These are phyloP conservation scores for Phylloporus rhodoxanthus DNA, from an alignment of 768 basidiomycete genomes.

Conservation along the genomic window DNA sequence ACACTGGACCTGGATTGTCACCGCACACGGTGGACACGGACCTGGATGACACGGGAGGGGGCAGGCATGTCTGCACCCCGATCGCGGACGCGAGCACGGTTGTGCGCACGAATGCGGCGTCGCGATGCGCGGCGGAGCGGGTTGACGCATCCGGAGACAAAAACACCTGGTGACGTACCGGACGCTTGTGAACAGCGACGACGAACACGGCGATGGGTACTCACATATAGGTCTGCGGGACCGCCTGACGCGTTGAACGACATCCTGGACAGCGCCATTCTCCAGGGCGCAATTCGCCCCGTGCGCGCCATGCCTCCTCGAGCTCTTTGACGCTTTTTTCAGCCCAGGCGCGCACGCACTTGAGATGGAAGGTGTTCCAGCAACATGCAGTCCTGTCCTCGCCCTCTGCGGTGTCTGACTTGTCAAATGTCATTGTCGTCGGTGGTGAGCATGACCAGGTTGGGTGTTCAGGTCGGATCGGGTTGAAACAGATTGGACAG, in stretches of 20 bases:
- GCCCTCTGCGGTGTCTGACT: neutral
- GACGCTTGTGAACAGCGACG: neutral
- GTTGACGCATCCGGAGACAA: slow-evolving; percentile 70
- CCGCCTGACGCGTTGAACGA: slow-evolving; percentile 65
- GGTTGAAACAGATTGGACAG: slow-evolving; percentile 78
- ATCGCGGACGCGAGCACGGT: slow-evolving; percentile 56
- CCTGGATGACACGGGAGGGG: slow-evolving; percentile 88
- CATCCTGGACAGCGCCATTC: slow-evolving; percentile 96
- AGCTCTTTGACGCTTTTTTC: slow-evolving; percentile 70
- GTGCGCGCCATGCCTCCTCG: slow-evolving; percentile 63
- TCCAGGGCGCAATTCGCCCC: slow-evolving; percentile 62
- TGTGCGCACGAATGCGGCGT: slow-evolving; percentile 76
- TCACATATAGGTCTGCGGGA: slow-evolving; percentile 64
- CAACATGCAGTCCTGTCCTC: slow-evolving; percentile 46
- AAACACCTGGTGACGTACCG: slow-evolving; percentile 65
- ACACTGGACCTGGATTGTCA: slow-evolving; percentile 72
- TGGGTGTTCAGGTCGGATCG: slow-evolving; percentile 70
- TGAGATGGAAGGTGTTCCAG: slow-evolving; percentile 87
- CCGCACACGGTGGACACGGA: slow-evolving; percentile 89
- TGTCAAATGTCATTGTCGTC: neutral
- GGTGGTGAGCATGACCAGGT: slow-evolving; percentile 84
- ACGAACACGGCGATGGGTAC: neutral
- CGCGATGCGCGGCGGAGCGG: slow-evolving; percentile 60
- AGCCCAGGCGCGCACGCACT: slow-evolving; percentile 88
- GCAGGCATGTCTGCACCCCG: slow-evolving; percentile 73